These are phyloP conservation scores for Xylaria nigripes DNA, from an alignment of 495 filamentous ascomycete species.

Conservation along the genomic window DNA sequence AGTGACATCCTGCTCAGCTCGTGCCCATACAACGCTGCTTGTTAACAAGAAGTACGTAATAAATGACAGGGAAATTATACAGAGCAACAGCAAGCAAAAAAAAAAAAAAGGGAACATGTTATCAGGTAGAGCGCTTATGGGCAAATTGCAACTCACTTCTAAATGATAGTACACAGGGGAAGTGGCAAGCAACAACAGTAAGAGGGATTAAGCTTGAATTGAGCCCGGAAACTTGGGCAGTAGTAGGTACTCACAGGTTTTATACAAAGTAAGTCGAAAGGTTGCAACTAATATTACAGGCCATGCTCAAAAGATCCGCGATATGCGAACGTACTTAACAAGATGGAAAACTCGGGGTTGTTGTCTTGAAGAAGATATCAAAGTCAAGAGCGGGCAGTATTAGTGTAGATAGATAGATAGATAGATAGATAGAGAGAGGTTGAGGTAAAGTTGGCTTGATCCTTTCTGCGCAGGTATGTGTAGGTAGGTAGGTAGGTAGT, in stretches of 20 bases:
- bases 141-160: too few relatives aligned
- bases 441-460: slow-evolving; percentile 13
- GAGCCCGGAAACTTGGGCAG: not conserved
- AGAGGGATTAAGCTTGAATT: not conserved
- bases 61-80: not conserved
- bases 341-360: not conserved
- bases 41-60: not conserved
- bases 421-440: not conserved
- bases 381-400: not conserved
- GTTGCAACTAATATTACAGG: slow-evolving; percentile 10
- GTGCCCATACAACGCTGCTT: not conserved
- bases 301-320: slow-evolving; percentile 5
- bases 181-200: not conserved
- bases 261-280: slow-evolving; percentile 10
- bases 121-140: too few relatives aligned
- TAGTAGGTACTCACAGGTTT: slow-evolving; percentile 7
- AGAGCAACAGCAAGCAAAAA: not conserved
- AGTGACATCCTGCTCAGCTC: not conserved
- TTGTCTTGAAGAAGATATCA: not conserved
- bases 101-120: too few relatives aligned
- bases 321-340: not conserved
- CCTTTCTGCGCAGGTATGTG: too few relatives aligned
- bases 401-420: too few relatives aligned
- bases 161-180: not conserved
- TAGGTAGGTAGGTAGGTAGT: too few relatives aligned